These are phyloP conservation scores for Naegleria fowleri DNA, from an alignment of 208 protist species.

Conservation along the genomic window DNA sequence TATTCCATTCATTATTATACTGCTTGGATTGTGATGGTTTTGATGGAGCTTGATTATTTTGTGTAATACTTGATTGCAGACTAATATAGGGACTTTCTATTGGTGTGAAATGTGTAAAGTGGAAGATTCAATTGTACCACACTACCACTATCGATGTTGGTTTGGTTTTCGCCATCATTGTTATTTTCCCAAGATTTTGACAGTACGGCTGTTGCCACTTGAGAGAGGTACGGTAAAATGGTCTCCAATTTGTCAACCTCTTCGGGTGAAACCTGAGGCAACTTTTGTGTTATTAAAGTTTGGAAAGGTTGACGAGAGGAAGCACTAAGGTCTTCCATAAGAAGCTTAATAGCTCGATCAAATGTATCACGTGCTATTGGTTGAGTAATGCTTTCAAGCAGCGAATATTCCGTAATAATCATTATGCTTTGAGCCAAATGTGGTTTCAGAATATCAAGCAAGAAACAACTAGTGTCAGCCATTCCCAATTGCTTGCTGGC, in stretches of 20 bases:
- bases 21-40: background rate
- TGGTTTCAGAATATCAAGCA: background rate
- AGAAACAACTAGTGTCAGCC: constrained; percentile 15
- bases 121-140: background rate
- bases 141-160: no score
- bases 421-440: background rate
- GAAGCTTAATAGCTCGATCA: background rate
- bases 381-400: background rate
- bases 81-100: background rate
- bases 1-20: background rate
- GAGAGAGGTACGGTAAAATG: background rate
- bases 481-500: background rate
- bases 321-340: background rate
- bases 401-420: background rate
- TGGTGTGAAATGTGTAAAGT: background rate
- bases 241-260: background rate
- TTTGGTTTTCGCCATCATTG: background rate
- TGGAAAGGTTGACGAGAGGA: background rate
- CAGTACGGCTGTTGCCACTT: background rate
- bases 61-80: background rate
- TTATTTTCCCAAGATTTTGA: background rate
- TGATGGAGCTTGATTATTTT: background rate
- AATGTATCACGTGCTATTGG: background rate
- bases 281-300: background rate
- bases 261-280: background rate